A percentile compares a stretch with the other conserved stretches of the same genome.
Evolutionary conservation across 1,284 basidiomycete genomes (phyloP).

Genomic region (Apiotrichum veenhuisii): DNA sequence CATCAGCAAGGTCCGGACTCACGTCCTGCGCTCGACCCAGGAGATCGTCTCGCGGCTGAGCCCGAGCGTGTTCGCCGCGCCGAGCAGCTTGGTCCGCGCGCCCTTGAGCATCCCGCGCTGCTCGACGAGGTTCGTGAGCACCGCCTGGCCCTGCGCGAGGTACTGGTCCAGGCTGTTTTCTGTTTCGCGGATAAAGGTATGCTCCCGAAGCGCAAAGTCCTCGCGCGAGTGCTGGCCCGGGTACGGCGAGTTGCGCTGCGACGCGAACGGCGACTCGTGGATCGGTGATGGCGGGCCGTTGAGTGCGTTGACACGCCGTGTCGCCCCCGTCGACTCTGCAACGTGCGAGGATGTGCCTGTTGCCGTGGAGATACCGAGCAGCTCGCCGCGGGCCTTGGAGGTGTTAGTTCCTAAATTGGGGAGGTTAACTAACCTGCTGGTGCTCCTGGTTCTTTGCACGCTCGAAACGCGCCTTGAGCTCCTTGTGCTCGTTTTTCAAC

Average conservation of each 20-base stretch:
- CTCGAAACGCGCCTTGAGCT: conserved; percentile 51
- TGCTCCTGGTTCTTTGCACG: conserved; percentile 47
- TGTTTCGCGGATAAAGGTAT: conserved; percentile 77
- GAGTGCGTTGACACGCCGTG: conserved; percentile 28
- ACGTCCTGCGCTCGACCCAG: conserved; percentile 91
- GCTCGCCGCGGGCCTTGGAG: conserved; percentile 34
- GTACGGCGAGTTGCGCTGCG: conserved; percentile 47
- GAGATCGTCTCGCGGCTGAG: conserved; percentile 86
- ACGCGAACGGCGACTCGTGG: conserved; percentile 39
- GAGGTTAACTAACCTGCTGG: conserved; percentile 29
- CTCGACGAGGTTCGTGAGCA: conserved; percentile 82
- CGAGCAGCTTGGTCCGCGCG: conserved; percentile 73
- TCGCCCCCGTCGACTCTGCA: conserved; percentile 43
- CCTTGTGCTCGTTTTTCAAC: conserved; percentile 50
- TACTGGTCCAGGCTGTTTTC: conserved; percentile 79
- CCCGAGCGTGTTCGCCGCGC: conserved; percentile 87
- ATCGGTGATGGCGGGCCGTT: conserved; percentile 55
- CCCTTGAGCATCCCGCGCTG: conserved; percentile 89
- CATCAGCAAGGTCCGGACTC: conserved; percentile 24
- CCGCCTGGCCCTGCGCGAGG: conserved; percentile 81
- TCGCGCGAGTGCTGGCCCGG: conserved; percentile 55
- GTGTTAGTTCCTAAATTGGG: not conserved
- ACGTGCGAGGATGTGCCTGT: conserved; percentile 17
- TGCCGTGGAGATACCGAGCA: conserved; percentile 30
- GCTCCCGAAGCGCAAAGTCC: conserved; percentile 74